These are phyloP conservation scores for Plasmodium vivax DNA, from an alignment of 169 alveolate species.

Conservation along the genomic window DNA sequence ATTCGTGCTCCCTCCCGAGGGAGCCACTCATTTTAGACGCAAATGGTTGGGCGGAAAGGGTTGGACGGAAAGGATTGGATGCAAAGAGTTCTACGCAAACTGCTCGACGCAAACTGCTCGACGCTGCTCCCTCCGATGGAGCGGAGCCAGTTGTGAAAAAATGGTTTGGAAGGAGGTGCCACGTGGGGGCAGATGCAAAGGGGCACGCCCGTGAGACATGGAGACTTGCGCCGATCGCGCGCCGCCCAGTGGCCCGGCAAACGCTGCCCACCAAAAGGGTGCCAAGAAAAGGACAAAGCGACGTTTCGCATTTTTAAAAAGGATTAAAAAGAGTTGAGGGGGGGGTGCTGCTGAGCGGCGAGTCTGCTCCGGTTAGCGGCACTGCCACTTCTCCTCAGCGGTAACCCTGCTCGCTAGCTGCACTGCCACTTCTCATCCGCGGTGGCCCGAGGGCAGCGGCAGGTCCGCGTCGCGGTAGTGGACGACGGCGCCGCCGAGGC, in stretches of 20 bases:
- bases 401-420: too few relatives aligned
- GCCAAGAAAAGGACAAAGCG: background rate
- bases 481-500: slow-evolving; percentile 3
- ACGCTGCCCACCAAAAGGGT: background rate
- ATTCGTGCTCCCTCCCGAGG: background rate
- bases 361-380: too few relatives aligned
- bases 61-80: too few relatives aligned
- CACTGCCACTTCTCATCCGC: background rate
- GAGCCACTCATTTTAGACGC: background rate
- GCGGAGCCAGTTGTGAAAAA: background rate
- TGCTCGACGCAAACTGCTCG: background rate
- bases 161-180: background rate
- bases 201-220: background rate
- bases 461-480: slow-evolving; percentile 8
- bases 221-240: too few relatives aligned
- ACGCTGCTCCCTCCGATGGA: background rate
- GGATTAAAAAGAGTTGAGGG: background rate
- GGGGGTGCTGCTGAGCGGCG: background rate
- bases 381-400: too few relatives aligned
- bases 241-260: background rate
- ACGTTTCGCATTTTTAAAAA: background rate
- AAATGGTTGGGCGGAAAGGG: too few relatives aligned
- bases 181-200: background rate
- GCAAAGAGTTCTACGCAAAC: too few relatives aligned
- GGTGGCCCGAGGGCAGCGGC: background rate